Conservation (phyloP, 495 filamentous ascomycete species). For the Cladorrhinum samala region DNA sequence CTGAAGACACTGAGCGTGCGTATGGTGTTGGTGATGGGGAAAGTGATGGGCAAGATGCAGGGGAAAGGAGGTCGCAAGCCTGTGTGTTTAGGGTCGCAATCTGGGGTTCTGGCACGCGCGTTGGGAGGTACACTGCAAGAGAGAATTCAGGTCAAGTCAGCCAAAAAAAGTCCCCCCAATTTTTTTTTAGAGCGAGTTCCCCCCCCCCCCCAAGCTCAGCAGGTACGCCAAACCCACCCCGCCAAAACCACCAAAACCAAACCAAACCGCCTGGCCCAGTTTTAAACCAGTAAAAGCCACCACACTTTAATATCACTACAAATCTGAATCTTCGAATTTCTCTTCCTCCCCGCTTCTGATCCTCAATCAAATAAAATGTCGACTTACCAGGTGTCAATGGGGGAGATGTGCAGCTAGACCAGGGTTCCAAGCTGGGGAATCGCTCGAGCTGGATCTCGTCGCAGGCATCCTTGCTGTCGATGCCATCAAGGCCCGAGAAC, state of each 20-base stretch:
- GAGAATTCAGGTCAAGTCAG: constrained; percentile 32
- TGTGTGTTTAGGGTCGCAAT: constrained; percentile 57
- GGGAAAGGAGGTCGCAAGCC: constrained; percentile 66
- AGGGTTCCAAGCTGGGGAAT: constrained; percentile 64
- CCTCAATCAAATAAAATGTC: constrained; percentile 17
- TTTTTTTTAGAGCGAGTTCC: too few species aligned
- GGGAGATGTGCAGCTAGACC: constrained; percentile 69
- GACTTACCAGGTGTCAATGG: constrained; percentile 91
- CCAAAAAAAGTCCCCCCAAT: constrained; percentile 14
- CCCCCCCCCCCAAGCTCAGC: background rate
- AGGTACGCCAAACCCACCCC: background rate
- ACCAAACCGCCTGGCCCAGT: background rate
- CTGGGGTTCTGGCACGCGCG: constrained; percentile 34
- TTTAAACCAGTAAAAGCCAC: too few species aligned
- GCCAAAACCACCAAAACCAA: constrained; percentile 14
- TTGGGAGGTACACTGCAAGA: constrained; percentile 72
- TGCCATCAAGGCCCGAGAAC: constrained; percentile 67
- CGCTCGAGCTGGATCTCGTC: constrained; percentile 70
- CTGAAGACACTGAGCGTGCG: constrained; percentile 60
- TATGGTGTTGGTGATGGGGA: constrained; percentile 76
- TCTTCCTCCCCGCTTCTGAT: background rate
- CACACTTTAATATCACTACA: too few species aligned
- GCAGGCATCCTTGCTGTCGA: constrained; percentile 77
- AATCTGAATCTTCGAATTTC: too few species aligned
- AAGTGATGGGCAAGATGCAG: constrained; percentile 73